Conservation (phyloP, 1,284 basidiomycete species). For the Sanghuangporus sanghuang region DNA sequence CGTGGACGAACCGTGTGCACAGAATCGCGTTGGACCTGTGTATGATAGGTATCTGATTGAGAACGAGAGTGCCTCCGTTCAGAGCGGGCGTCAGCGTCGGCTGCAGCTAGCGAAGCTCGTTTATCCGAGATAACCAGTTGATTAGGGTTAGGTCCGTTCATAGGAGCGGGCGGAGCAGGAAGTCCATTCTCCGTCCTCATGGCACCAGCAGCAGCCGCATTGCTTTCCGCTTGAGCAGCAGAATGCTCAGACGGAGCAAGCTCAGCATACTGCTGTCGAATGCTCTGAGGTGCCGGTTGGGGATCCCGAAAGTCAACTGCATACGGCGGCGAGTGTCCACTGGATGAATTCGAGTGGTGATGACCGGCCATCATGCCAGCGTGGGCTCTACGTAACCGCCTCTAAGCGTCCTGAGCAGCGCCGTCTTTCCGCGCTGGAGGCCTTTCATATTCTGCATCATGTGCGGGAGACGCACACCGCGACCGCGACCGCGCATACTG, state of each 20-base stretch:
- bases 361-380: background rate
- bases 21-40: background rate
- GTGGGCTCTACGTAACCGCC: background rate
- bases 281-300: constrained; percentile 1
- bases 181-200: constrained; percentile 1
- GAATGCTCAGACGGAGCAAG: background rate
- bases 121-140: background rate
- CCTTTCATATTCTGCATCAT: background rate
- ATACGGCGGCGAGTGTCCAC: background rate
- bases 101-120: background rate
- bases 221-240: background rate
- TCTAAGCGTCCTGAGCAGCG: background rate
- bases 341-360: background rate
- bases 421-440: constrained; percentile 5
- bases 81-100: background rate
- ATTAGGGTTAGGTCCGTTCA: background rate
- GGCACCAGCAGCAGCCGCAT: background rate
- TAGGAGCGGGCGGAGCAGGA: background rate
- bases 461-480: background rate
- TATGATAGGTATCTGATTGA: background rate
- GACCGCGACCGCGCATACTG: background rate
- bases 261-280: constrained; percentile 5
- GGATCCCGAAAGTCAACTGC: constrained; percentile 5
- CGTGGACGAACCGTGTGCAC: background rate
- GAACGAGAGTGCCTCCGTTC: constrained; percentile 1